These are phyloP conservation scores for Euphorbia peplus DNA, from an alignment of 345 rosid species.

Conservation along the genomic window DNA sequence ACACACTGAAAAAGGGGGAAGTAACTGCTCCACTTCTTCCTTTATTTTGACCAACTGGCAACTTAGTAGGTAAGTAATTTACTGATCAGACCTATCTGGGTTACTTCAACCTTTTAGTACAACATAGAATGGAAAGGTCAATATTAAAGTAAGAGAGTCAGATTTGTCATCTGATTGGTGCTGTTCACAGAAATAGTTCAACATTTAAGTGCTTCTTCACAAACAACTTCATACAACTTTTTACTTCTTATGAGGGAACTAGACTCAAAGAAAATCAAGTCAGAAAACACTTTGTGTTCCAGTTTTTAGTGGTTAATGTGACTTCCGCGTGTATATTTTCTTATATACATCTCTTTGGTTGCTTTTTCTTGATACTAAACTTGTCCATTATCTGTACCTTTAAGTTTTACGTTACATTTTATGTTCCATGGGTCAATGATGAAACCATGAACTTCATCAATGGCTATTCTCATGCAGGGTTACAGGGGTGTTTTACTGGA, in stretches of 20 bases:
- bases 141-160: not conserved
- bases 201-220: not conserved
- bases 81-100: not conserved
- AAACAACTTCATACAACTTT: not conserved
- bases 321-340: not conserved
- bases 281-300: not conserved
- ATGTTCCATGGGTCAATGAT: not conserved
- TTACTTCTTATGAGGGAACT: not conserved
- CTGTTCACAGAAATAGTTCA: not conserved
- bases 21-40: not conserved
- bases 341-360: not conserved
- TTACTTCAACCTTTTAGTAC: not conserved
- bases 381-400: not conserved
- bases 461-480: not conserved
- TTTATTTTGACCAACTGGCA: not conserved
- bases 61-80: not conserved
- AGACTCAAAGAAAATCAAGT: not conserved
- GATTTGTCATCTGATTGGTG: not conserved
- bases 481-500: not conserved
- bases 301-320: not conserved
- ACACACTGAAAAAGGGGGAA: conserved; percentile 10
- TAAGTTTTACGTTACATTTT: not conserved
- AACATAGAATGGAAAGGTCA: not conserved
- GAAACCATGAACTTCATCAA: not conserved
- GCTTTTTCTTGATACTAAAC: not conserved